Conservation (phyloP, 2,329 filamentous ascomycete species). For the Lasiodiplodia sp. region DNA sequence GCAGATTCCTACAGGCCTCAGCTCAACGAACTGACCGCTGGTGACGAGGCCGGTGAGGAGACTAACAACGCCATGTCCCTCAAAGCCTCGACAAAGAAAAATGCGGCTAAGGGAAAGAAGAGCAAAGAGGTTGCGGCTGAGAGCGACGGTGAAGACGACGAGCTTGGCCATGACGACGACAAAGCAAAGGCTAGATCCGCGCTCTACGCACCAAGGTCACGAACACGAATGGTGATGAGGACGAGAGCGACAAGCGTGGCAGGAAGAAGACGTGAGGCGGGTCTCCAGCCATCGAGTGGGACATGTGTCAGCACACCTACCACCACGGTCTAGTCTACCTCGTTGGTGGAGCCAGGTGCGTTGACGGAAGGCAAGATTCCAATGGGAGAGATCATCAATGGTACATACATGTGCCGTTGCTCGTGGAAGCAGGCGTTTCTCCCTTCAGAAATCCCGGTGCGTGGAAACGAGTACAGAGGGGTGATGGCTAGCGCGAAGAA, state of each 20-base stretch:
- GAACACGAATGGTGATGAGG: neutral
- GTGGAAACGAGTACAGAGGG: neutral
- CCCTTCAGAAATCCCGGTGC: neutral
- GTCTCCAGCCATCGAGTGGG: neutral
- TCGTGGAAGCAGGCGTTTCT: neutral
- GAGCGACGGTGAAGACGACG: neutral
- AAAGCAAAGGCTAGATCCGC: neutral
- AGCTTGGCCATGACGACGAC: neutral
- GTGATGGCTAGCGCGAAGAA: too few relatives aligned
- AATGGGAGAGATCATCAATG: too few relatives aligned
- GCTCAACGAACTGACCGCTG: constrained; percentile 1
- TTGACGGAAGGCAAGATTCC: too few relatives aligned
- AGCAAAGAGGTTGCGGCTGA: neutral
- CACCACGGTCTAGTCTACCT: too few relatives aligned
- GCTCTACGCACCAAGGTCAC: neutral
- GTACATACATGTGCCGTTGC: neutral
- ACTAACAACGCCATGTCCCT: neutral
- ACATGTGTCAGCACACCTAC: neutral
- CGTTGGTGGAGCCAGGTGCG: too few relatives aligned
- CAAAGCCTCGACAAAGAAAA: neutral
- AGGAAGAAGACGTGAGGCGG: neutral
- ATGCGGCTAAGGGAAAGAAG: constrained; percentile 16
- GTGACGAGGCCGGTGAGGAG: neutral
- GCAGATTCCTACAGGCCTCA: neutral
- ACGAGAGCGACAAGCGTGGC: neutral